Conservation (phyloP, 2,329 filamentous ascomycete species). For the Neodidymelliopsis sp. region DNA sequence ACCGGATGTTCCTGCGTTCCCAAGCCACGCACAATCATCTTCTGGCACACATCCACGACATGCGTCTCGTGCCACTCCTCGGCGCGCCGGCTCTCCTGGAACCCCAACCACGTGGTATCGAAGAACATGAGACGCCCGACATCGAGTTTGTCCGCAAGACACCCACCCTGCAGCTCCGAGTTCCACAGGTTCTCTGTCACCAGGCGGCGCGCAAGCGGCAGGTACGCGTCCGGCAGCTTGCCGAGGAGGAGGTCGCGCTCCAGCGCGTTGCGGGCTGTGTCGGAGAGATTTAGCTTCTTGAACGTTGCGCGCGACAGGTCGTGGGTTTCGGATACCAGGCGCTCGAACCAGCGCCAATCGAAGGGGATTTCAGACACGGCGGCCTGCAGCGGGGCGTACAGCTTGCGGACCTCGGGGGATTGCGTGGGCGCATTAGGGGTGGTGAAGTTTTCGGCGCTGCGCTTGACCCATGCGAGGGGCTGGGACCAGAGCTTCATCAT, state of each 20-base stretch:
- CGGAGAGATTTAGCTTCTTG: conserved; percentile 53
- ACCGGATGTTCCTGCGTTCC: conserved; percentile 37
- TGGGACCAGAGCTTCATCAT: conserved; percentile 49
- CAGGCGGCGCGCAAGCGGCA: conserved; percentile 57
- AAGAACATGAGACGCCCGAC: conserved; percentile 74
- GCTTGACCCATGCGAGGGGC: conserved; percentile 43
- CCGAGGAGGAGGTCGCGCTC: conserved; percentile 64
- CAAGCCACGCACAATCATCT: conserved; percentile 51
- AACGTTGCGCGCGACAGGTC: conserved; percentile 69
- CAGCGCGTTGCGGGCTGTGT: conserved; percentile 55
- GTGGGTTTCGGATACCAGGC: conserved; percentile 65
- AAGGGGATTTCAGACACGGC: conserved; percentile 51
- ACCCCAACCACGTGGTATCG: conserved; percentile 73
- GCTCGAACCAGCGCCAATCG: conserved; percentile 55
- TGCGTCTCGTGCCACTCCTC: conserved; percentile 68
- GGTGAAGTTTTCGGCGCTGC: conserved; percentile 34
- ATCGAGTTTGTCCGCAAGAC: conserved; percentile 68
- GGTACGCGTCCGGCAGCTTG: conserved; percentile 59
- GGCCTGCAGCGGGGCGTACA: conserved; percentile 49
- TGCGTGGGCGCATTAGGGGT: conserved; percentile 50
- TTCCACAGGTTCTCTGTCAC: conserved; percentile 51
- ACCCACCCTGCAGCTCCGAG: conserved; percentile 45
- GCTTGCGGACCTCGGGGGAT: conserved; percentile 54
- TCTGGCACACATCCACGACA: conserved; percentile 66
- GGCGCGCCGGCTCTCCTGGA: conserved; percentile 65